Conservation (phyloP, 2,329 filamentous ascomycete species). For the Calonectria naviculata region DNA sequence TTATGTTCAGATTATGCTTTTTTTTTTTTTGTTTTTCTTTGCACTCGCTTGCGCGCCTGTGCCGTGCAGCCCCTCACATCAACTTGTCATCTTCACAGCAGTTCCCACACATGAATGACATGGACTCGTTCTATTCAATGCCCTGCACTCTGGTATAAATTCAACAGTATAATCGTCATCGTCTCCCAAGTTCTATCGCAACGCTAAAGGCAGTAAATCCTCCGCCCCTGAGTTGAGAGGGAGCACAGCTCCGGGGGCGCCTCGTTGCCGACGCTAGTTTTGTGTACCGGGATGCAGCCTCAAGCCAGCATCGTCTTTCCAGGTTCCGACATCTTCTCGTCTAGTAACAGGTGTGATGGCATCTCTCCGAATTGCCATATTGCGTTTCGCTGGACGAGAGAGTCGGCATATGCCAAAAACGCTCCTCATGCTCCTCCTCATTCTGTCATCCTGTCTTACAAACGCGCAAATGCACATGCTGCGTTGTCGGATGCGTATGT, state of each 20-base stretch:
- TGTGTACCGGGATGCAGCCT: constrained; percentile 5
- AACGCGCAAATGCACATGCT: not conserved
- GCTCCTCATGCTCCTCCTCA: constrained; percentile 5
- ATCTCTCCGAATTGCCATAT: not conserved
- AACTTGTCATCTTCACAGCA: not conserved
- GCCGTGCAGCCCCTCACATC: not conserved
- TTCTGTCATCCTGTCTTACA: not conserved
- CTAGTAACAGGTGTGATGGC: not conserved
- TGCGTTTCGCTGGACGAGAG: constrained; percentile 5
- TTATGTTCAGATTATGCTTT: constrained; percentile 1
- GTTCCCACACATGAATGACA: constrained; percentile 9
- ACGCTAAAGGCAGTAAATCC: constrained; percentile 20
- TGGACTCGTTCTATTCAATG: constrained; percentile 27
- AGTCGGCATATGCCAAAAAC: not conserved
- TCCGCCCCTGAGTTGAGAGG: not conserved
- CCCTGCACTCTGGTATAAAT: constrained; percentile 6
- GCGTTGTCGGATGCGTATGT: not conserved
- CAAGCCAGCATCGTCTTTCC: constrained; percentile 7
- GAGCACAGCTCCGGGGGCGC: not conserved
- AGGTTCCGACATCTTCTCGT: not conserved
- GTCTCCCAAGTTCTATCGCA: constrained; percentile 20
- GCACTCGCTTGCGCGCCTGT: not conserved
- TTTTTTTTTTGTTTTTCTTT: too few species aligned
- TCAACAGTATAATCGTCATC: constrained; percentile 20
- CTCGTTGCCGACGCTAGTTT: not conserved